Conservation (phyloP, 805 yeast genomes). For the Zygosaccharomyces lentus region DNA sequence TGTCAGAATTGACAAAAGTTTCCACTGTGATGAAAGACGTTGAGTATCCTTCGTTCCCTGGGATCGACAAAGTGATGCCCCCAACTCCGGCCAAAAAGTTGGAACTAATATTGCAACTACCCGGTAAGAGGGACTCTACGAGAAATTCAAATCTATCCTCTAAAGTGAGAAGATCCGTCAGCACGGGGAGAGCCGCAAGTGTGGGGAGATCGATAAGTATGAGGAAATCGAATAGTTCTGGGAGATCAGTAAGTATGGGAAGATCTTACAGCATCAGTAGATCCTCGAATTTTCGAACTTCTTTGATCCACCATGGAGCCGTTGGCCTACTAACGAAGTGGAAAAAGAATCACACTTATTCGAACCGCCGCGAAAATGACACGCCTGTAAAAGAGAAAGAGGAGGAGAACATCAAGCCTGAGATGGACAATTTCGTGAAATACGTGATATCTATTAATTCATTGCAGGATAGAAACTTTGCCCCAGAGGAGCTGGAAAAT, state of each 20-base stretch:
- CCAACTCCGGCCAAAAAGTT: constrained; percentile 66
- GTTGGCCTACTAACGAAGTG: constrained; percentile 30
- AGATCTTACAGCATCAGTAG: not conserved
- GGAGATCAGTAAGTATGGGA: constrained; percentile 1
- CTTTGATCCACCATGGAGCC: constrained; percentile 18
- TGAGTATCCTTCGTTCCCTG: constrained; percentile 46
- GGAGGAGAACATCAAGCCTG: constrained; percentile 19
- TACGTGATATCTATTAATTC: constrained; percentile 37
- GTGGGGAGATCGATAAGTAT: not conserved
- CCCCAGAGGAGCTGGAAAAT: constrained; percentile 12
- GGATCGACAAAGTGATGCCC: constrained; percentile 47
- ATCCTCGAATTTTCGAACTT: not conserved
- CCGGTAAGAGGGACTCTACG: constrained; percentile 23
- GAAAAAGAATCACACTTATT: constrained; percentile 27
- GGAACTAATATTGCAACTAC: constrained; percentile 39
- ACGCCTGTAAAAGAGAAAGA: not conserved
- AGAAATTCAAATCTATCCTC: not conserved
- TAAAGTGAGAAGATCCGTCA: not conserved
- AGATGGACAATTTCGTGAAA: constrained; percentile 36
- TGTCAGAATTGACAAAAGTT: constrained; percentile 22
- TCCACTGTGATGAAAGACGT: constrained; percentile 29
- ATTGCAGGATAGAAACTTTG: constrained; percentile 20
- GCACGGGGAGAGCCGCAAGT: not conserved
- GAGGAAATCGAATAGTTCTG: not conserved
- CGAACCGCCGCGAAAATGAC: not conserved